Evolutionary conservation across 768 basidiomycete genomes (phyloP), one percentile per base, ranked within the genome.

Genomic region (Amanita muscaria): DNA sequence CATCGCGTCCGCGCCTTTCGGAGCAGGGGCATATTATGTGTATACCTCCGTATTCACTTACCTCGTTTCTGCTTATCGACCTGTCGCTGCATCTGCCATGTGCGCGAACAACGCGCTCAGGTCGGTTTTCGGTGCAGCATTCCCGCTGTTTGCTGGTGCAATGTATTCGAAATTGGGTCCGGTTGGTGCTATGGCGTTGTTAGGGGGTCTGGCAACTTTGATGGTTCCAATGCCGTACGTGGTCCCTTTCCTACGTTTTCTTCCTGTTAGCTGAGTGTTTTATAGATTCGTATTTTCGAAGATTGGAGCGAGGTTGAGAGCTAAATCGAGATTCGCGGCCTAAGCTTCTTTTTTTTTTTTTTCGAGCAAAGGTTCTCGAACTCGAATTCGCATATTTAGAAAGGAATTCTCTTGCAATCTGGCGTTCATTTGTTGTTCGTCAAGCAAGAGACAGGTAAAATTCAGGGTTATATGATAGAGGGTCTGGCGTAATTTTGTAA

Each of bases 1-100:
- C 53, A 59, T 85, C 22, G 77, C 74, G 2, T 79, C 75, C 3
- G 57, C 77, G 2, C 81, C 81, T 1, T 86, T 85, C 53, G 84
- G 84, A 2, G 49, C 65, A 1, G 77, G 79, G 2, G 64, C 73
- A 1, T 84, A 80, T 53, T 85, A 76, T 50, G 76, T 79, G 32
- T 89, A 83, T 63, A 79, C 79, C 1, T 74, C 75, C 6, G 77
- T 76, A 3, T 85, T 84, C 61, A 81, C 76, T 4, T 85, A 84
- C 60, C 68, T 84, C 44, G 77, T 85, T 47, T 80, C 79, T 35
- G 70, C 76, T 1, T 85, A 84, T 58, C 66, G 74, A 16, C 76
- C 80, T 9, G 79, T 81, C 55, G 74, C 70, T 8, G 80, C 80
- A 1, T 80, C 77, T 33, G 82, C 80, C 5, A 74, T 85, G 62